Evolutionary conservation across 2,329 filamentous ascomycete genomes (phyloP).

Genomic region (Corynespora cassiicola): DNA sequence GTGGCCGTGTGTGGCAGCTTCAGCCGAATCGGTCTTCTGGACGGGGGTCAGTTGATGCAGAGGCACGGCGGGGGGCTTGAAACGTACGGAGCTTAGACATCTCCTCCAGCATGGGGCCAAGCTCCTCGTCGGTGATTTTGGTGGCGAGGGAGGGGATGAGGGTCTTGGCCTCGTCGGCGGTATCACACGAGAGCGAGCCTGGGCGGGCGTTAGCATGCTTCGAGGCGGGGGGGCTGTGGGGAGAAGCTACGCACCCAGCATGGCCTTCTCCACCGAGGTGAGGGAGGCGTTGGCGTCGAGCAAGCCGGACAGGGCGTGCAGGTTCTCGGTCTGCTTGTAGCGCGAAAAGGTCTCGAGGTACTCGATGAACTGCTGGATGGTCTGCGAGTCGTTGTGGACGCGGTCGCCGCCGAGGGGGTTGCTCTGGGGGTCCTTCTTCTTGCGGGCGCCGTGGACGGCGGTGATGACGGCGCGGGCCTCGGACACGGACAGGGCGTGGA

Average conservation of each 20-base stretch:
- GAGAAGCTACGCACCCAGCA: constrained; percentile 71
- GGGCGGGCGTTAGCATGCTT: constrained; percentile 21
- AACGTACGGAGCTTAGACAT: constrained; percentile 75
- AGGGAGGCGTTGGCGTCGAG: constrained; percentile 80
- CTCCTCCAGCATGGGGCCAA: constrained; percentile 88
- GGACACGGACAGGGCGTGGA: constrained; percentile 88
- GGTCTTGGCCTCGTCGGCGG: constrained; percentile 93
- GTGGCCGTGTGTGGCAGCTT: no score
- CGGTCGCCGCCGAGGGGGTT: constrained; percentile 84
- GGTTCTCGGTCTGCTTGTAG: constrained; percentile 93
- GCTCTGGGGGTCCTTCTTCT: constrained; percentile 65
- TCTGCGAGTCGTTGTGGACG: constrained; percentile 67
- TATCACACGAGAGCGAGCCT: constrained; percentile 93
- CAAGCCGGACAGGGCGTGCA: constrained; percentile 90
- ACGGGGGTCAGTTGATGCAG: no score
- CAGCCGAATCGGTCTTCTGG: no score
- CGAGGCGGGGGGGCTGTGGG: neutral
- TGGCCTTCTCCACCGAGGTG: constrained; percentile 90
- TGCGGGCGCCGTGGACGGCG: constrained; percentile 81
- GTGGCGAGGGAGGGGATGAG: constrained; percentile 87
- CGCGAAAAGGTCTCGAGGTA: constrained; percentile 95
- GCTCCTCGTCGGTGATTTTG: constrained; percentile 88
- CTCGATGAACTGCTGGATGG: constrained; percentile 84
- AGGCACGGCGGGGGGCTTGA: no score
- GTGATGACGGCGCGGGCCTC: constrained; percentile 93